Conservation (phyloP, 768 basidiomycete species). For the Kwoniella botswanensis region DNA sequence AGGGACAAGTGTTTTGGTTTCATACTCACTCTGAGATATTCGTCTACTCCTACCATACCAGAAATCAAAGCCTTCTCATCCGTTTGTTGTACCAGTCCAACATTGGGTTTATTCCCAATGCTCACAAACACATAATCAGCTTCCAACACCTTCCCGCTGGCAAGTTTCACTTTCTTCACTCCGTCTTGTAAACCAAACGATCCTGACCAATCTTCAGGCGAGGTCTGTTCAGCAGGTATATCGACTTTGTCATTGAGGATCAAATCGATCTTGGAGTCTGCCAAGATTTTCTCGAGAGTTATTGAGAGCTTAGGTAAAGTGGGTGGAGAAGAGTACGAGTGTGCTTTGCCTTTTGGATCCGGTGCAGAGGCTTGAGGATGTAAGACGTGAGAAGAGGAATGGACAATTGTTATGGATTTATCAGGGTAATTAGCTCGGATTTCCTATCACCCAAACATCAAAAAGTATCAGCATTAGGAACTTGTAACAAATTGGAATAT, state of each 20-base stretch:
- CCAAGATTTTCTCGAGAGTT: conserved; percentile 31
- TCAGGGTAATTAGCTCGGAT: conserved; percentile 30
- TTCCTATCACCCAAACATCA: conserved; percentile 22
- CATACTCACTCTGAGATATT: conserved; percentile 33
- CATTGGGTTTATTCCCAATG: conserved; percentile 44
- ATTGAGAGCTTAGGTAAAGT: conserved; percentile 30
- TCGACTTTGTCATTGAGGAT: conserved; percentile 31
- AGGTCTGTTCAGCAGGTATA: conserved; percentile 25
- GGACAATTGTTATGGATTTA: conserved; percentile 43
- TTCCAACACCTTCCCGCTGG: conserved; percentile 30
- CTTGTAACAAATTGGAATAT: too few species aligned
- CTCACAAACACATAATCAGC: conserved; percentile 47
- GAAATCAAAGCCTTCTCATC: conserved; percentile 33
- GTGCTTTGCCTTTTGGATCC: conserved; percentile 1
- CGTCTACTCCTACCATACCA: conserved; percentile 41
- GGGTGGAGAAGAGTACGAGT: conserved; percentile 24
- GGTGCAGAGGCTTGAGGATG: conserved; percentile 18
- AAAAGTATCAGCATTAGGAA: too few species aligned
- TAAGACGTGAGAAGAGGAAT: conserved; percentile 30
- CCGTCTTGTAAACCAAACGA: conserved; percentile 37
- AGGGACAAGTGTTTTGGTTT: background rate
- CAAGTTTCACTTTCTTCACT: conserved; percentile 28
- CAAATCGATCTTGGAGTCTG: conserved; percentile 32
- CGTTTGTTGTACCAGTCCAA: conserved; percentile 22
- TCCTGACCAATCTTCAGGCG: conserved; percentile 32